A percentile compares a stretch with the other conserved stretches of the same genome.
Evolutionary conservation across 2,329 filamentous ascomycete genomes (phyloP).

Genomic region (Apiospora malaysiana): DNA sequence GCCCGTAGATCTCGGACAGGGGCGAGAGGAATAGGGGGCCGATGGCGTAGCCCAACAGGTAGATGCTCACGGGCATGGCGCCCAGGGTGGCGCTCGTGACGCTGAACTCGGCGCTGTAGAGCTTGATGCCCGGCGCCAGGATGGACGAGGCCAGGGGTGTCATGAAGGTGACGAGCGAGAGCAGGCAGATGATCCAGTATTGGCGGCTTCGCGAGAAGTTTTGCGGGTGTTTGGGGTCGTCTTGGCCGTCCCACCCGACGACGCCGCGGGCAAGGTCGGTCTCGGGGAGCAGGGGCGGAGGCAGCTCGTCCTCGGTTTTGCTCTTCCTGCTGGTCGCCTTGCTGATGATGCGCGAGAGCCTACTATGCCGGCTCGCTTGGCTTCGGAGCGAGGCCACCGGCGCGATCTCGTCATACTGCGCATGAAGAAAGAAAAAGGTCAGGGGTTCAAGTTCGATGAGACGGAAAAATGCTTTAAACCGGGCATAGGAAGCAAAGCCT

Average conservation of each 20-base stretch:
- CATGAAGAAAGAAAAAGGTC: neutral
- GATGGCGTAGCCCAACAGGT: slow-evolving; percentile 63
- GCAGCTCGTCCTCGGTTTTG: slow-evolving; percentile 39
- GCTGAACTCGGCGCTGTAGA: slow-evolving; percentile 52
- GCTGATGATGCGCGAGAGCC: slow-evolving; percentile 35
- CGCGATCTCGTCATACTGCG: neutral
- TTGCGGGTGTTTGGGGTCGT: slow-evolving; percentile 63
- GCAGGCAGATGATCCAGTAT: slow-evolving; percentile 61
- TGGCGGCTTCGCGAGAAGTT: slow-evolving; percentile 63
- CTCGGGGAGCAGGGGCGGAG: slow-evolving; percentile 47
- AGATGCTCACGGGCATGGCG: slow-evolving; percentile 65
- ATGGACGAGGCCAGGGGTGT: slow-evolving; percentile 71
- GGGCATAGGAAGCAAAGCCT: neutral
- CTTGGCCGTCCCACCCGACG: slow-evolving; percentile 65
- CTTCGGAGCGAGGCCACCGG: neutral
- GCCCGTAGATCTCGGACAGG: slow-evolving; percentile 69
- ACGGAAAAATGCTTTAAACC: neutral
- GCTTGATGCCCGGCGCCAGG: slow-evolving; percentile 53
- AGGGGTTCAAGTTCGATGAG: neutral
- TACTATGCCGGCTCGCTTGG: neutral
- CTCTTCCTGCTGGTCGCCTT: slow-evolving; percentile 32
- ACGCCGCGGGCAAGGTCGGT: slow-evolving; percentile 58
- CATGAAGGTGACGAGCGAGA: slow-evolving; percentile 68
- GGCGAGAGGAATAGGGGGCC: slow-evolving; percentile 64
- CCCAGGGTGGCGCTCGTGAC: slow-evolving; percentile 48